Conservation (phyloP, 192 early-diverging fungal genomes). For the Thamnidium elegans region DNA sequence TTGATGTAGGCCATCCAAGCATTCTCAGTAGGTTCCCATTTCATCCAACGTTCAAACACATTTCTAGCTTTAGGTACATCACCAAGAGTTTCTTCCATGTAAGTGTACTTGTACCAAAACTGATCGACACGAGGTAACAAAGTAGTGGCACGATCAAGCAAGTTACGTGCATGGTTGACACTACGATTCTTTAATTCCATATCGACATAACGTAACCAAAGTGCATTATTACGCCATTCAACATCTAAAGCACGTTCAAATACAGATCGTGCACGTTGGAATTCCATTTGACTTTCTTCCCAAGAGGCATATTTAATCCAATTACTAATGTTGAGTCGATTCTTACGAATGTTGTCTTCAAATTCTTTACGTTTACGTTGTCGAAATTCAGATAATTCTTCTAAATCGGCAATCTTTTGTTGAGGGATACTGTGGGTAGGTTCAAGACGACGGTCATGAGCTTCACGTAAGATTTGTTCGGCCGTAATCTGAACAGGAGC, state of each 20-base stretch:
- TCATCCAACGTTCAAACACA: constrained; percentile 99
- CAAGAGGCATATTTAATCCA: constrained; percentile 97
- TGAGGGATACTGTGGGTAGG: constrained; percentile 62
- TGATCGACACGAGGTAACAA: constrained; percentile 81
- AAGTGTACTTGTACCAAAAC: constrained; percentile 95
- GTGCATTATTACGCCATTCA: constrained; percentile 79
- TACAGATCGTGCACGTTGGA: constrained; percentile 81
- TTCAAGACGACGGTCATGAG: constrained; percentile 76
- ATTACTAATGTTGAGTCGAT: constrained; percentile 78
- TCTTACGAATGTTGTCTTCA: constrained; percentile 87
- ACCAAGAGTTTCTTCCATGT: constrained; percentile 96
- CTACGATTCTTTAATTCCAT: constrained; percentile 98
- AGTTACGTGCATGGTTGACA: constrained; percentile 88
- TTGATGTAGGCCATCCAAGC: constrained; percentile 96
- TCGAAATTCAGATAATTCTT: constrained; percentile 91
- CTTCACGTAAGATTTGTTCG: constrained; percentile 96
- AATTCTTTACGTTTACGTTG: constrained; percentile 90
- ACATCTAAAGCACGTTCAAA: constrained; percentile 92
- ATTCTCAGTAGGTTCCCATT: constrained; percentile 91
- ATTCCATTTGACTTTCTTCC: constrained; percentile 90
- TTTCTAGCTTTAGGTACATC: constrained; percentile 85
- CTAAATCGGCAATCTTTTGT: constrained; percentile 88
- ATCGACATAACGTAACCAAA: constrained; percentile 93
- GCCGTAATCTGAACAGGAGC: constrained; percentile 98
- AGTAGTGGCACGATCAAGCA: constrained; percentile 89